Evolutionary conservation across 208 protist species (phyloP).

Genomic region (Angomonas ambiguus): DNA sequence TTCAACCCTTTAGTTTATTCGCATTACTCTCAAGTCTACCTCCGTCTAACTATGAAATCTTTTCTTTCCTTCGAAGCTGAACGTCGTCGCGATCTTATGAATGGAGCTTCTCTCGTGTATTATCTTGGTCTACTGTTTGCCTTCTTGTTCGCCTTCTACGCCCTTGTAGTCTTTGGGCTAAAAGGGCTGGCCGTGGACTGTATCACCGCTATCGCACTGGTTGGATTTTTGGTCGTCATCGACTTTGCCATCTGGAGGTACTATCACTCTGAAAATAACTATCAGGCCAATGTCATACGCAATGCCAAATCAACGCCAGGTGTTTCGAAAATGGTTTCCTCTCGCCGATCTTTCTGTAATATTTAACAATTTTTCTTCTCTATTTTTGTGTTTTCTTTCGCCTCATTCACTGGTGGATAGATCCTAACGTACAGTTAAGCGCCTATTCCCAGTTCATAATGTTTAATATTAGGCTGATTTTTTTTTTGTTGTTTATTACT

Average conservation of each 20-base stretch:
- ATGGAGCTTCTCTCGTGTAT: not conserved
- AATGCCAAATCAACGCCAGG: too few relatives aligned
- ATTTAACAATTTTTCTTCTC: not conserved
- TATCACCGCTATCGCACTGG: not conserved
- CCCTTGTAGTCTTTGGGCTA: not conserved
- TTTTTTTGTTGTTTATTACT: too few relatives aligned
- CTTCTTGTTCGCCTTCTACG: not conserved
- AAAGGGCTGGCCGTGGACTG: not conserved
- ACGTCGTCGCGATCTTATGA: not conserved
- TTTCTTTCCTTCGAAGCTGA: not conserved
- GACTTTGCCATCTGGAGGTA: not conserved
- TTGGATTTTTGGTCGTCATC: not conserved
- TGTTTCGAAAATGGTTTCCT: not conserved
- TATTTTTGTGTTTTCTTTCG: constrained; percentile 1
- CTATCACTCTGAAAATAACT: not conserved
- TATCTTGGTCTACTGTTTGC: not conserved
- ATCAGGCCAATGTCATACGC: not conserved
- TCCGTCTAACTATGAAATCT: too few relatives aligned
- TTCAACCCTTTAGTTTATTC: too few relatives aligned
- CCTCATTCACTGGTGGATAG: too few relatives aligned
- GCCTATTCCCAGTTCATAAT: too few relatives aligned
- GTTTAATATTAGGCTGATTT: too few relatives aligned
- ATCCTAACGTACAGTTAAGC: too few relatives aligned
- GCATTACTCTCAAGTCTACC: too few relatives aligned
- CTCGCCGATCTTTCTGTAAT: not conserved